Evolutionary conservation across 139 green algal species (phyloP), one percentile per base, ranked within the genome.

Genomic region (Tetratostichococcus sp.): DNA sequence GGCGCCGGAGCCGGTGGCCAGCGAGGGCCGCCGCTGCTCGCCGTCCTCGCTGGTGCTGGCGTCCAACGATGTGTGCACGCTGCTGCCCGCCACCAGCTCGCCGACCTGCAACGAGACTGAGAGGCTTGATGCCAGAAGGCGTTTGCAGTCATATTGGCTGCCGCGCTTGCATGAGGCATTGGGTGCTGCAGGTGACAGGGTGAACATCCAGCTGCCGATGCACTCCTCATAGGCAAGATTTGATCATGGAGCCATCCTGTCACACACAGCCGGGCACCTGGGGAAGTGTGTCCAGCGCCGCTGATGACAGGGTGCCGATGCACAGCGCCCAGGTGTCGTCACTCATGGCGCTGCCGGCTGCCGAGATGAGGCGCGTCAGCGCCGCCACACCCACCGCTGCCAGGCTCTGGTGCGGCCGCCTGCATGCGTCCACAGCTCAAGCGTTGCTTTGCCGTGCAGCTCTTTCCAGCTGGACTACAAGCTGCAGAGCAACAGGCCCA

Each of bases 341-440:
- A 69, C 77, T 77, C 84, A 89, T 83, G 17, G 76, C 50, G 69
- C 59, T 62, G 25, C 76, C 84, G 77, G 80, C 69, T 1, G 43
- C 28, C 28, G 43, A 43, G 21, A 94, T 77, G 26, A 98, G 83
- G 0, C 90, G 80, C 65, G 90, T 79, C 39, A 97, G 82, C 0
- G 93, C 94, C 32, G 91, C 91, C 59, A 98, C 92, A 6, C 94
- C 95, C 57, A 97, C 93, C 2, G 87, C 88, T 2, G 96, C 95
- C 71, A 99, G 89, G 59, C 80, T 89, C 79, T 93, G 84, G 77
- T 98, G 93, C 30, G 84, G 83, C 58, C 91, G 81, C 68, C 77
- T 82, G 71, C 30, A 43, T 23, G 16, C 39, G 11, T 11, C 39
- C 39, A 62, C 50, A 17, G 50, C 26, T 62, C 50, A 26, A 11